Base-by-base conservation (phyloP, 2,329 filamentous ascomycete genomes). In the Thermothelomyces thermophilus region DNA sequence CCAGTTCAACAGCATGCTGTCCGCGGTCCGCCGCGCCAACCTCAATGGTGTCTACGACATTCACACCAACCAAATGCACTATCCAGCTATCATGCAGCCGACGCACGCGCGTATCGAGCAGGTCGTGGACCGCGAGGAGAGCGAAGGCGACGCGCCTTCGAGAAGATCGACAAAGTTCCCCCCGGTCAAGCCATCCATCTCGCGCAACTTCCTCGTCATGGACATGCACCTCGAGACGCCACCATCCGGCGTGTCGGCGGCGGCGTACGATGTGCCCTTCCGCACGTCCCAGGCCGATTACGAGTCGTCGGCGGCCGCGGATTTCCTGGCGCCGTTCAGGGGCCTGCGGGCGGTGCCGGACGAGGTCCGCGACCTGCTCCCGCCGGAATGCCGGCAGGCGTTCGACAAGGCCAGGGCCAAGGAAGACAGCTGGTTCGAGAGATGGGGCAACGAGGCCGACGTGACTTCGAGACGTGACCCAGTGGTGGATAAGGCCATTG, bases 1-100 rank as follows among this genome's bases (percentile, higher is more conserved):
- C 65, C 82, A 82, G 41, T 97, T 93, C 73, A 98, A 97, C 68
- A 77, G 86, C 17, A 73, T 76, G 16, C 78, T 97, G 52, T 77
- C 82, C 30, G 76, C 78, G 14, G 74, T 83, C 47, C 86, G 93
- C 48, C 79, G 77, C 53, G 71, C 76, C 37, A 93, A 86, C 58
- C 73, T 84, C 8, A 70, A 79, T 20, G 93, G 93, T 42, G 79
- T 91, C 47, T 97, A 97, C 68, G 90, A 98, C 62, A 83, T 91
- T 22, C 90, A 97, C 70, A 97, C 93, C 47, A 98, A 98, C 66
- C 70, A 79, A 52, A 86, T 96, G 77, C 88, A 93, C 63, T 94
- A 86, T 64, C 91, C 93, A 0, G 80, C 81, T 55, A 86, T 78
- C 62, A 95, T 90, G 79, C 93, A 98, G 66, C 89, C 93, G 2